phyloP scores from a whole-genome alignment of 148 eudicot species.

The Rhododendron molle region DNA sequence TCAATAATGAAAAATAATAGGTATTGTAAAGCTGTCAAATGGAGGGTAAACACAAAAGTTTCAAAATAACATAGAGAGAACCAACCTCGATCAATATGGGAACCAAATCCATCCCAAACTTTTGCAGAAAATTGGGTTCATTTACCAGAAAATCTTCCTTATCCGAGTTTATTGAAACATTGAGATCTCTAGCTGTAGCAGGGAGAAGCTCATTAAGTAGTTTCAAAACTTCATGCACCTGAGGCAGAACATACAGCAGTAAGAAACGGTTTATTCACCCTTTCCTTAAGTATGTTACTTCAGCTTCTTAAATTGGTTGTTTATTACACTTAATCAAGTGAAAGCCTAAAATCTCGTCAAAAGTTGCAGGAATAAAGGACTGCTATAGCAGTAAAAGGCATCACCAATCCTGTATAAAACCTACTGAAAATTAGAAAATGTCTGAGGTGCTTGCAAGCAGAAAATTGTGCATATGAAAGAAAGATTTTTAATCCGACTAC shows the following conservation, averaged over 20 bases:
- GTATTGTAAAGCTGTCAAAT: constrained; percentile 8
- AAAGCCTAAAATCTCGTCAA: not conserved
- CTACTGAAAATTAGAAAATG: not conserved
- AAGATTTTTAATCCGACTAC: not conserved
- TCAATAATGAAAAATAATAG: constrained; percentile 16
- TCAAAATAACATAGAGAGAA: not conserved
- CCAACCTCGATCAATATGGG: constrained; percentile 69
- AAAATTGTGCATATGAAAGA: not conserved
- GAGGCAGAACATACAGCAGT: constrained; percentile 9
- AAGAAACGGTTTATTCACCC: not conserved
- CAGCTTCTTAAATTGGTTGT: not conserved
- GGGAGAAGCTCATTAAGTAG: constrained; percentile 83
- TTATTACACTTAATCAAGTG: not conserved
- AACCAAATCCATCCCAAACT: constrained; percentile 69
- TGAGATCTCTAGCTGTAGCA: constrained; percentile 36
- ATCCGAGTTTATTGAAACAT: constrained; percentile 27
- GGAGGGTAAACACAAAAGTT: not conserved
- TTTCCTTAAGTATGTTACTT: not conserved
- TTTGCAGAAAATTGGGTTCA: constrained; percentile 54
- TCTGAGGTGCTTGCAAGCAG: not conserved
- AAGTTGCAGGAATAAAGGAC: not conserved
- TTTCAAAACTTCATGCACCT: constrained; percentile 77
- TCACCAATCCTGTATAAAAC: not conserved
- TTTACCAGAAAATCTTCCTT: constrained; percentile 55
- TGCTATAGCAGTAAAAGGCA: not conserved